Evolutionary conservation across 306 rosid genomes (phyloP).

Genomic region (Glycine latifolia): DNA sequence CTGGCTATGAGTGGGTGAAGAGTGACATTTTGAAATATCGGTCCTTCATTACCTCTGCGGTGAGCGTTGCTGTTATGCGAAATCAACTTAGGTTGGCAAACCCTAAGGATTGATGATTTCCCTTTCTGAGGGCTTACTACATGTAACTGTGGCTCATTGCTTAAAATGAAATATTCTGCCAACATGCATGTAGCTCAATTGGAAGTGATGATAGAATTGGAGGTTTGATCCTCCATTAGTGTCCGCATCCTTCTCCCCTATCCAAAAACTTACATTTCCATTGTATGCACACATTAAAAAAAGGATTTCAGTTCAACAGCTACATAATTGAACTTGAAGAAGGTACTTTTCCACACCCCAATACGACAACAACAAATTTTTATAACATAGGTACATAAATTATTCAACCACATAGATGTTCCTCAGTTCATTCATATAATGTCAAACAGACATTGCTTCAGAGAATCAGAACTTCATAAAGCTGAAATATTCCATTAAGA

Average conservation of each 20-base stretch:
- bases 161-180: background rate
- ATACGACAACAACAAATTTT: background rate
- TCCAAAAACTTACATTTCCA: background rate
- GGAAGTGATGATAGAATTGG: constrained; percentile 8
- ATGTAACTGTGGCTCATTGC: no score
- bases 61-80: no score
- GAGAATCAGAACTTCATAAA: background rate
- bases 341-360: background rate
- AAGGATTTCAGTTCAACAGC: background rate
- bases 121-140: no score
- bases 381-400: background rate
- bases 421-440: background rate
- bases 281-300: background rate
- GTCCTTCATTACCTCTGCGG: no score
- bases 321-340: background rate
- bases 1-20: no score
- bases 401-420: background rate
- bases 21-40: no score
- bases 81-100: no score
- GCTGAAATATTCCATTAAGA: background rate
- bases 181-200: background rate
- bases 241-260: background rate
- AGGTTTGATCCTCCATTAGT: background rate
- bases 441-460: background rate
- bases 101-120: no score